Evolutionary conservation across 2,329 filamentous ascomycete species (phyloP), one percentile per base, ranked within the genome.

Genomic region (Anthostomella pinea): DNA sequence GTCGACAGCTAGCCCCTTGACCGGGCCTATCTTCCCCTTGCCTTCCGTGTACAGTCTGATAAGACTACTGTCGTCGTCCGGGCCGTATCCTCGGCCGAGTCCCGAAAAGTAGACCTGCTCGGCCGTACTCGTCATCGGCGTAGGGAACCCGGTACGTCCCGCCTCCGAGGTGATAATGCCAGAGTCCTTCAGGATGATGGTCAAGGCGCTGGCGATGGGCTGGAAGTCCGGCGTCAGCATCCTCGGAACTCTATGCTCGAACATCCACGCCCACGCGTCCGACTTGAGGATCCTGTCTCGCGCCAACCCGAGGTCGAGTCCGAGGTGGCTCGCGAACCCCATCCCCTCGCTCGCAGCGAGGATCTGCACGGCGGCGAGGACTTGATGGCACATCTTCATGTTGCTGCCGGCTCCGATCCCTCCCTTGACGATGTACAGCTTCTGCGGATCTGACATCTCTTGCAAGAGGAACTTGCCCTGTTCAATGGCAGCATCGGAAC

Each of bases 101-200:
- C 72, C 78, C 18, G 75, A 62, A 37, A 83, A 72, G 54, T 83
- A 85, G 18, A 75, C 69, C 57, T 84, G 79, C 60, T 86, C 82
- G 8, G 81, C 80, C 0, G 72, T 68, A 23, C 71, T 73, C 37
- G 74, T 76, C 53, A 87, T 73, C 0, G 78, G 78, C 1, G 73
- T 73, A 0, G 79, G 72, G 56, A 83, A 85, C 18, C 67, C 65
- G 35, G 67, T 62, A 26, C 75, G 65, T 14, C 79, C 67, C 1
- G 80, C 79, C 39, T 79, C 79, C 17, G 77, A 73, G 2, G 81
- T 85, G 56, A 86, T 83, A 59, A 86, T 86, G 32, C 75, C 70
- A 53, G 68, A 65, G 56, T 81, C 77, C 60, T 81, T 81, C 22
- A 77, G 47, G 43, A 81, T 80, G 46, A 81, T 81, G 19, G 69